Evolutionary conservation across 768 basidiomycete genomes (phyloP), one percentile per base, ranked within the genome.

Genomic region (Phylloporus rhodoxanthus): DNA sequence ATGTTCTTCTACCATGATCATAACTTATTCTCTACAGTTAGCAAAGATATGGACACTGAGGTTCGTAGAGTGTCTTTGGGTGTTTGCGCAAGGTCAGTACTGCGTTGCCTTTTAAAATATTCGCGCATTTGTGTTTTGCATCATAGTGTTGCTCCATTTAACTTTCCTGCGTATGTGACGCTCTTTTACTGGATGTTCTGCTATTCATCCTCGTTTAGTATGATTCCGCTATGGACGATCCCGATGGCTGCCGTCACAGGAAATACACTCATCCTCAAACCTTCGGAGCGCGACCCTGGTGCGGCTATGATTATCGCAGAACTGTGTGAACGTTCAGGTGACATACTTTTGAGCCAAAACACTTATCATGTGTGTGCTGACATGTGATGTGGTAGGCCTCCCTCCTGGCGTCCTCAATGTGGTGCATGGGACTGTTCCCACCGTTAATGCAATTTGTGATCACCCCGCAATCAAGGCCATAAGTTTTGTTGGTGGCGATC

Each of bases 301-400:
- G 95, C 96, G 13, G 86, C 92, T 6, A 93, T 96, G 87, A 95
- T 99, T 48, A 92, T 99, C 53, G 92, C 93, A 28, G 95, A 99
- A 69, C 77, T 97, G 4, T 92, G 90, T 62, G 82, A 90, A 68
- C 82, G 81, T 47, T 92, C 95, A 48, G 90, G 81, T 81, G 42
- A 26, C 26, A 20, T 23, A 19, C 11, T 8, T 7, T 11, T 17
- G 8, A 13, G 4, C 5, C 3, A 33, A 25, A 2, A 25, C 10
- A 2, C 26, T 17, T 11, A 19, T 34, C 0, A 8, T 43, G 8
- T 21, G 6, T 17, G 8, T 21, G n/a, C 20, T 44, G 23, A 51
- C 19, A 26, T 32, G 15, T 41, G 41, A 14, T 25, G 59, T 48
- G 28, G 40, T 26, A 84, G 86, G 87, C 25, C 70, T 91, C 28